phyloP scores from a whole-genome alignment of 1,284 basidiomycete genomes.

The Cystobasidium pallidum region DNA sequence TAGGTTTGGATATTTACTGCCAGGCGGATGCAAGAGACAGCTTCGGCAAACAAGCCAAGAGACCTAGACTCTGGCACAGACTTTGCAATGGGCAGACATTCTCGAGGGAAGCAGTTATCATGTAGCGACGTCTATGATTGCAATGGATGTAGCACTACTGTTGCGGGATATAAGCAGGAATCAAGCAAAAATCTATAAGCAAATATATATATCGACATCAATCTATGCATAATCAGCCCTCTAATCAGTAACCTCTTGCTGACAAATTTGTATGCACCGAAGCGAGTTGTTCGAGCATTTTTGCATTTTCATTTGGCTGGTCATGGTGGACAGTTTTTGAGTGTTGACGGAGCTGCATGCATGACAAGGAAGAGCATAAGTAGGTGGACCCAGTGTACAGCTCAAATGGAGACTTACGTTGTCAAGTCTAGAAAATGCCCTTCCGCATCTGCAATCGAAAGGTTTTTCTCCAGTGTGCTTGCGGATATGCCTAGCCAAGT shows the following conservation, averaged over 20 bases:
- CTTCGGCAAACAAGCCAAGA: neutral
- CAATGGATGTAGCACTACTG: neutral
- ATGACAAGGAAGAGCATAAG: no score
- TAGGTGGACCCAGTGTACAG: neutral
- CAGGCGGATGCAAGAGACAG: conserved; percentile 33
- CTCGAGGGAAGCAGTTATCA: neutral
- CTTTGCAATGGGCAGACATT: no score
- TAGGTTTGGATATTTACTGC: conserved; percentile 28
- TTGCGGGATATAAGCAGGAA: neutral
- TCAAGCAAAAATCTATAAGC: no score
- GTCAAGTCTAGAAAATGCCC: conserved; percentile 93
- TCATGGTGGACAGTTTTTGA: conserved; percentile 94
- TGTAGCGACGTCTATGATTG: conserved; percentile 10
- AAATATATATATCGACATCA: no score
- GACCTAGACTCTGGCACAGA: neutral
- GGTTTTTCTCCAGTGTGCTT: conserved; percentile 97
- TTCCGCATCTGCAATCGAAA: conserved; percentile 89
- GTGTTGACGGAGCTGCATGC: conserved; percentile 72
- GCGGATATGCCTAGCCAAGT: conserved; percentile 92
- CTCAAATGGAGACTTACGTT: conserved; percentile 61
- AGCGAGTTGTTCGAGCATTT: conserved; percentile 46
- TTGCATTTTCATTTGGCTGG: conserved; percentile 73
- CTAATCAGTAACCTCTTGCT: conserved; percentile 16
- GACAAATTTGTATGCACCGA: conserved; percentile 48
- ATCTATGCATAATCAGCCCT: neutral